These are phyloP conservation scores for Ilex paraguariensis DNA, from an alignment of 305 asterid genomes.

Conservation along the genomic window DNA sequence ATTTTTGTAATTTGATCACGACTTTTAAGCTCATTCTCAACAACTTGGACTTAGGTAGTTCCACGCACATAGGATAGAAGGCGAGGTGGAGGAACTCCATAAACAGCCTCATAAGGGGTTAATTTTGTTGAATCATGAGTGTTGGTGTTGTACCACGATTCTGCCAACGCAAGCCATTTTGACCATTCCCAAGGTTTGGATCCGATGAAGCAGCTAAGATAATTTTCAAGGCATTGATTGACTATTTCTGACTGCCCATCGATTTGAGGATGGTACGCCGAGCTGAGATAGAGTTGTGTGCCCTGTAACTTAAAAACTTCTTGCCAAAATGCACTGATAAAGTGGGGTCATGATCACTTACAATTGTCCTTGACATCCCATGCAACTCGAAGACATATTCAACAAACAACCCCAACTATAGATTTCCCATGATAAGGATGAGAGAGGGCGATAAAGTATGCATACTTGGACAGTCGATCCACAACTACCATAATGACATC, in stretches of 20 bases:
- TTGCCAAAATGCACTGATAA: background rate
- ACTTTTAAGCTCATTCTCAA: background rate
- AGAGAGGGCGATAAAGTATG: background rate
- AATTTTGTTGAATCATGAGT: too few relatives aligned
- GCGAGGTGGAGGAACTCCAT: background rate
- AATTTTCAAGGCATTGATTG: background rate
- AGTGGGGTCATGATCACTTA: background rate
- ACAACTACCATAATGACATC: background rate
- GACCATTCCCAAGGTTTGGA: background rate
- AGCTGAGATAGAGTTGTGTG: background rate
- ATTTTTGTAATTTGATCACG: background rate
- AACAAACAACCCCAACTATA: background rate
- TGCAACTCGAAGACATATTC: background rate
- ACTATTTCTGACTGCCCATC: background rate
- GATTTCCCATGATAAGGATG: too few relatives aligned
- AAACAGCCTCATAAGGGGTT: background rate
- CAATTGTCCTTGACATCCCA: background rate
- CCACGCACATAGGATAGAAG: background rate
- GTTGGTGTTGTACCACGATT: background rate
- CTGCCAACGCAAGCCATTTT: background rate
- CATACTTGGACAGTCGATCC: background rate
- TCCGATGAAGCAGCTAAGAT: background rate
- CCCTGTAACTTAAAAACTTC: background rate
- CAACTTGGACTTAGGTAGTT: background rate
- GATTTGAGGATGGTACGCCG: background rate